These are phyloP conservation scores for Boletus bicolor DNA, from an alignment of 768 basidiomycete species.

Conservation along the genomic window DNA sequence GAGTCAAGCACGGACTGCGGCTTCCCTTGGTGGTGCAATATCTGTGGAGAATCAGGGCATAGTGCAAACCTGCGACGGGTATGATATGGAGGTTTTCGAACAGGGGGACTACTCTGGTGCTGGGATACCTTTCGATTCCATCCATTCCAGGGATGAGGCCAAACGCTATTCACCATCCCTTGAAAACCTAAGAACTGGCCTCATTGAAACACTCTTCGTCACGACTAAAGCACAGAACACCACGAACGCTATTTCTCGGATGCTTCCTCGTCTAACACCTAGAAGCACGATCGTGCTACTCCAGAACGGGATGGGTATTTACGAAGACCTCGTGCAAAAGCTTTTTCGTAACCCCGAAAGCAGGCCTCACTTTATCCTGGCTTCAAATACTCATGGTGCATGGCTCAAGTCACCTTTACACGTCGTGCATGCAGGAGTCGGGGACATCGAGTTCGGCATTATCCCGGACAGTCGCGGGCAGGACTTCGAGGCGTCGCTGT, in stretches of 20 bases:
- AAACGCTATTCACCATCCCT: slow-evolving; percentile 14
- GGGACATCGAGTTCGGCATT: slow-evolving; percentile 74
- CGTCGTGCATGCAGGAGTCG: slow-evolving; percentile 68
- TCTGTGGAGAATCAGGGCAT: slow-evolving; percentile 51
- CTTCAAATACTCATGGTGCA: slow-evolving; percentile 78
- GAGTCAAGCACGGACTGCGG: slow-evolving; percentile 35
- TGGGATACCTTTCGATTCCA: slow-evolving; percentile 18
- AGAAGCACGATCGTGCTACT: slow-evolving; percentile 86
- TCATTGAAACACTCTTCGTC: slow-evolving; percentile 78
- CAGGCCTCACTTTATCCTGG: slow-evolving; percentile 84
- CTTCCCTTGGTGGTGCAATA: slow-evolving; percentile 37
- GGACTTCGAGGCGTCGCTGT: slow-evolving; percentile 58
- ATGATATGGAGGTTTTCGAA: slow-evolving; percentile 49
- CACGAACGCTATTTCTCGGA: slow-evolving; percentile 48
- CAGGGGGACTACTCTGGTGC: slow-evolving; percentile 21
- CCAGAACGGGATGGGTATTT: slow-evolving; percentile 92
- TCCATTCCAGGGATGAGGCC: slow-evolving; percentile 9
- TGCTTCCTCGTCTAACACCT: slow-evolving; percentile 60
- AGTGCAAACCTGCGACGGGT: slow-evolving; percentile 40
- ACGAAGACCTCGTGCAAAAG: slow-evolving; percentile 65
- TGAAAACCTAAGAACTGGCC: slow-evolving; percentile 19
- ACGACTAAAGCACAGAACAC: slow-evolving; percentile 76
- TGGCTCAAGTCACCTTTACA: slow-evolving; percentile 51
- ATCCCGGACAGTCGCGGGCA: slow-evolving; percentile 63
- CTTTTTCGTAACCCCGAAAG: slow-evolving; percentile 69